Evolutionary conservation across 2,329 filamentous ascomycete species (phyloP).

Genomic region (Pezicula neosporulosa): DNA sequence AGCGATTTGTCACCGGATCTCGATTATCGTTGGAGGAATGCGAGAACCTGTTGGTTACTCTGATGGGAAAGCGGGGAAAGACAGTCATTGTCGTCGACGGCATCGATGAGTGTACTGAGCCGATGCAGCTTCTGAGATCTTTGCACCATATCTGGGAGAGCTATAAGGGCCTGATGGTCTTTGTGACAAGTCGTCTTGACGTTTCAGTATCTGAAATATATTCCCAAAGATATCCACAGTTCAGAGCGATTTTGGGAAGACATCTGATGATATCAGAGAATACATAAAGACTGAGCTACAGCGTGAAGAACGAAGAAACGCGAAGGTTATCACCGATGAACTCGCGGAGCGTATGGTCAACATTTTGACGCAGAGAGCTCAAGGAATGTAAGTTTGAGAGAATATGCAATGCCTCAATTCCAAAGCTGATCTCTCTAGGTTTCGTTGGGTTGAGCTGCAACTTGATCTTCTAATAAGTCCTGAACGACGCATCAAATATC

Average conservation of each 20-base stretch:
- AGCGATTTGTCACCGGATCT: constrained; percentile 4
- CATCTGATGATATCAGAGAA: constrained; percentile 4
- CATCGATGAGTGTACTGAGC: neutral
- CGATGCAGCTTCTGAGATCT: constrained; percentile 4
- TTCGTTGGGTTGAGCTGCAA: constrained; percentile 10
- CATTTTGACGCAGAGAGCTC: constrained; percentile 7
- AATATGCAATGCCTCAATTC: neutral
- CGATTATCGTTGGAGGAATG: constrained; percentile 4
- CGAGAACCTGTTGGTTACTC: constrained; percentile 3
- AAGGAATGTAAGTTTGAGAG: constrained; percentile 4
- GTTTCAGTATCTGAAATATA: neutral
- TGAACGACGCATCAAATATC: constrained; percentile 9
- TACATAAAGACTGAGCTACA: constrained; percentile 3
- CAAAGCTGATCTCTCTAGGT: neutral
- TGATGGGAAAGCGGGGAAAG: constrained; percentile 5
- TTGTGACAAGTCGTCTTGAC: constrained; percentile 6
- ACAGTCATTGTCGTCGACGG: neutral
- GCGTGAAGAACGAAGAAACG: constrained; percentile 1
- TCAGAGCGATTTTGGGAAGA: constrained; percentile 3
- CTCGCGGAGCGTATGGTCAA: constrained; percentile 5
- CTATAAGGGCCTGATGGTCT: constrained; percentile 1
- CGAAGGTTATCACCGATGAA: constrained; percentile 4
- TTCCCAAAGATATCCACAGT: constrained; percentile 2
- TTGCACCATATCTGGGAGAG: constrained; percentile 5
- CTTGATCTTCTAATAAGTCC: constrained; percentile 8